These are phyloP conservation scores for Neonothopanus nambi DNA, from an alignment of 1,284 basidiomycete species.

Conservation along the genomic window DNA sequence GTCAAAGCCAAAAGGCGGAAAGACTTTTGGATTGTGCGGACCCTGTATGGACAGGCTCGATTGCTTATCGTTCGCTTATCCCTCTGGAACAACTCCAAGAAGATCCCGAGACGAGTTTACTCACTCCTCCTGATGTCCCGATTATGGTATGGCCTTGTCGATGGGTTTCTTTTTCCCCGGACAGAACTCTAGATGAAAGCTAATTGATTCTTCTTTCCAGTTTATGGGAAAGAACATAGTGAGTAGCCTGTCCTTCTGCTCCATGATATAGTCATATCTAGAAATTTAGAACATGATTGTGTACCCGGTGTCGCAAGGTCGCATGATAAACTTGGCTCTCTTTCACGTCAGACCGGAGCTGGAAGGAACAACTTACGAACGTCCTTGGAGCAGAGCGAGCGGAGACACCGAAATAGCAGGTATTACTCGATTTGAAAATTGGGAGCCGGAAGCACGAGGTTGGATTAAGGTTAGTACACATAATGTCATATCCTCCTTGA, in stretches of 20 bases:
- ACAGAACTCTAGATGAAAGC: no score
- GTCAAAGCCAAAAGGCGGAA: constrained; percentile 1
- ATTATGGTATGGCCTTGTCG: constrained; percentile 9
- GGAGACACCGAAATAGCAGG: constrained; percentile 26
- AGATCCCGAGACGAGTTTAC: constrained; percentile 5
- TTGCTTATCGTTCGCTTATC: constrained; percentile 18
- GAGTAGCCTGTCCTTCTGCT: constrained; percentile 12
- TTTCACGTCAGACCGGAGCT: constrained; percentile 31
- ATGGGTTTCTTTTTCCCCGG: background rate
- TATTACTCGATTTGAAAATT: constrained; percentile 22
- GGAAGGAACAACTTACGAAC: constrained; percentile 26
- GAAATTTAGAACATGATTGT: constrained; percentile 18
- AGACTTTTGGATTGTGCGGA: constrained; percentile 6
- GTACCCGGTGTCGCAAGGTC: constrained; percentile 31
- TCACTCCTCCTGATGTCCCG: constrained; percentile 9
- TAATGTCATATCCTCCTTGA: no score
- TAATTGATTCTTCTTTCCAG: constrained; percentile 15
- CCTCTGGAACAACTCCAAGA: constrained; percentile 11
- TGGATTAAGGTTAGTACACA: constrained; percentile 25
- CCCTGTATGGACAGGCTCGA: constrained; percentile 17
- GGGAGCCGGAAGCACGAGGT: constrained; percentile 29
- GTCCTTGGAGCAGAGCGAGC: constrained; percentile 32
- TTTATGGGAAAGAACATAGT: constrained; percentile 29
- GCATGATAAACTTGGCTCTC: constrained; percentile 32
- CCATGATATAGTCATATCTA: background rate